Conservation (phyloP, 2,329 filamentous ascomycete genomes). For the Rhynchosporium agropyri region DNA sequence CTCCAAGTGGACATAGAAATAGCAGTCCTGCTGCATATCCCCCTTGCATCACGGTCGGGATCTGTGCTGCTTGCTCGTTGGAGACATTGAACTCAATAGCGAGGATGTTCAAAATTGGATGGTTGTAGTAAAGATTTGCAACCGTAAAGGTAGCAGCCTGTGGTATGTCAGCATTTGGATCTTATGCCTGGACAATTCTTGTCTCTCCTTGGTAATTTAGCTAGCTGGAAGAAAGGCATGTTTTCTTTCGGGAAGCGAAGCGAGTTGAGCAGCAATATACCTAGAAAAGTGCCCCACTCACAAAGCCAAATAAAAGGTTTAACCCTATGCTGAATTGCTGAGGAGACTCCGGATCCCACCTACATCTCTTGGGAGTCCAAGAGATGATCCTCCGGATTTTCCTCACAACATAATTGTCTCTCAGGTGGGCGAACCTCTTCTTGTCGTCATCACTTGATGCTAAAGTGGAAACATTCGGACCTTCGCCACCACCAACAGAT, state of each 20-base stretch:
- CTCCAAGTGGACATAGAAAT: slow-evolving; percentile 75
- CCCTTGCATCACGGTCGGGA: slow-evolving; percentile 78
- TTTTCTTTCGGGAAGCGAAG: neutral
- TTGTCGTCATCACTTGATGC: slow-evolving; percentile 24
- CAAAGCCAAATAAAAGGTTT: slow-evolving; percentile 65
- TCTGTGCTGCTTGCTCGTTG: slow-evolving; percentile 66
- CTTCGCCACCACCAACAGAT: slow-evolving; percentile 5
- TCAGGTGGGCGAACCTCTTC: slow-evolving; percentile 25
- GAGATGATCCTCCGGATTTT: slow-evolving; percentile 44
- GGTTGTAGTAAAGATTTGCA: slow-evolving; percentile 80
- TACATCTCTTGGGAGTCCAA: slow-evolving; percentile 67
- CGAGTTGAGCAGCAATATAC: neutral
- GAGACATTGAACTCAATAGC: slow-evolving; percentile 70
- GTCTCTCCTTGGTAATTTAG: neutral
- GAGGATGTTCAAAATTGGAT: slow-evolving; percentile 76
- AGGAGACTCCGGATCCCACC: slow-evolving; percentile 67
- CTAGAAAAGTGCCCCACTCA: slow-evolving; percentile 34
- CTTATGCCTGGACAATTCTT: neutral
- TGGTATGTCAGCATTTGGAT: neutral
- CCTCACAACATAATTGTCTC: slow-evolving; percentile 25
- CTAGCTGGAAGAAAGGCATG: neutral
- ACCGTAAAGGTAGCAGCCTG: slow-evolving; percentile 68
- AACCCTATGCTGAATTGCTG: slow-evolving; percentile 68
- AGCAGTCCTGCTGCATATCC: slow-evolving; percentile 76
- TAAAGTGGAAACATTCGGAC: slow-evolving; percentile 24